Percentiles rank a stretch among this genome's conserved stretches.
Evolutionary conservation across 164 flowering plant species (phyloP).

Genomic region (Liriodendron chinense): DNA sequence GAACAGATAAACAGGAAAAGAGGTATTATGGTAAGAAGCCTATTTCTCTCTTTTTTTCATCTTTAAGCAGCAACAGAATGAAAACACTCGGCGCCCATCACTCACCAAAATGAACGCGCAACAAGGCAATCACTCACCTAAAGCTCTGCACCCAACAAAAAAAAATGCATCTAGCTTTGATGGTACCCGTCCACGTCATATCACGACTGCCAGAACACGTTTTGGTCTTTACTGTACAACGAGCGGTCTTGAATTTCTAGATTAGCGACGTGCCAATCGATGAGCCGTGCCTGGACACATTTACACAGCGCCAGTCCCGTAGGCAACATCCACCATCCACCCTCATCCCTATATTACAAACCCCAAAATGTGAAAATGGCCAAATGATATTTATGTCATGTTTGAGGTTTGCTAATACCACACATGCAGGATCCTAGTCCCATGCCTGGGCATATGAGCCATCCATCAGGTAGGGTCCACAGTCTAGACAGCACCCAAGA

Average conservation of each 20-base stretch:
- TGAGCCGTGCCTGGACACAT: slow-evolving; percentile 78
- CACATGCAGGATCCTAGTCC: no score
- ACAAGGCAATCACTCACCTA: neutral
- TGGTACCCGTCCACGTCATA: slow-evolving; percentile 7
- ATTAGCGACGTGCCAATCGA: slow-evolving; percentile 95
- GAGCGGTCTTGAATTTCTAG: slow-evolving; percentile 98
- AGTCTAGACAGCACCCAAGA: no score
- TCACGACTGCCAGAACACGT: slow-evolving; percentile 93
- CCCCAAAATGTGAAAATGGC: neutral
- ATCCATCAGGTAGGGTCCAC: no score
- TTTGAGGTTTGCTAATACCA: no score
- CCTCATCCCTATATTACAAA: slow-evolving; percentile 73
- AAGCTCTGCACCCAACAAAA: neutral
- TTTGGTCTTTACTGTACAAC: slow-evolving; percentile 80
- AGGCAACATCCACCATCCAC: slow-evolving; percentile 99
- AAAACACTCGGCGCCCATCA: slow-evolving; percentile 1
- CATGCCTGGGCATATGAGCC: no score
- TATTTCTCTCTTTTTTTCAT: neutral
- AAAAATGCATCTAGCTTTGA: slow-evolving; percentile 5
- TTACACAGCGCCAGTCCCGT: slow-evolving; percentile 83
- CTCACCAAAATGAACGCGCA: slow-evolving; percentile 3
- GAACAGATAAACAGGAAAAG: neutral
- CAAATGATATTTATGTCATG: no score
- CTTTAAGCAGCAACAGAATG: neutral
- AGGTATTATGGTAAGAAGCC: neutral